These are phyloP conservation scores for Colletotrichum sp. DNA, from an alignment of 2,329 filamentous ascomycete species.

Conservation along the genomic window DNA sequence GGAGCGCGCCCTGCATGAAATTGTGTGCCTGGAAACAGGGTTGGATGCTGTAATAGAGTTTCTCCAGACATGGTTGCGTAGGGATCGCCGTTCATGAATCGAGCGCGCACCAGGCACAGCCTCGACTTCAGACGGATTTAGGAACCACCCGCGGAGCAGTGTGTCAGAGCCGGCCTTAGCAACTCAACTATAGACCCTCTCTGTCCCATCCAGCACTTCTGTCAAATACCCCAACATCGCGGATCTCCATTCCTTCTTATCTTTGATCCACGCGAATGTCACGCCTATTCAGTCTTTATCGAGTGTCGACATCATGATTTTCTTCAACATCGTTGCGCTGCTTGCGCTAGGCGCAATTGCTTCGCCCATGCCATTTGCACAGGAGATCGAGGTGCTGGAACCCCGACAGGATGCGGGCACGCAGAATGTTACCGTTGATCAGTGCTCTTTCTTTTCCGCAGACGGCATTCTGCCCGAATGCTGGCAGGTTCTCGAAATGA, in stretches of 20 bases:
- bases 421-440: background rate
- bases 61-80: background rate
- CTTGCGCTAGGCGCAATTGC: background rate
- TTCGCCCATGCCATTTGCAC: background rate
- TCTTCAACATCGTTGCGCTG: background rate
- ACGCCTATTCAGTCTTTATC: background rate
- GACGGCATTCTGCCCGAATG: background rate
- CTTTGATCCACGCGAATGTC: background rate
- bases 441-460: background rate
- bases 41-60: background rate
- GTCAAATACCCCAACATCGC: background rate
- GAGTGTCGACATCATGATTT: background rate
- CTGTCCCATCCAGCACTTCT: background rate
- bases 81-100: background rate
- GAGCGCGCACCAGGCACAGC: background rate
- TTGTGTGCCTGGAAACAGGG: background rate
- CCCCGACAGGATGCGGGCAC: background rate
- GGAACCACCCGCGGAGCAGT: background rate
- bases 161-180: background rate
- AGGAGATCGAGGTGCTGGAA: background rate
- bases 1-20: background rate
- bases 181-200: background rate
- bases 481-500: background rate
- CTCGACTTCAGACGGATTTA: background rate
- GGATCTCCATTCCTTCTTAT: background rate